Evolutionary conservation across 2,329 filamentous ascomycete species (phyloP).

Genomic region (Verruconis gallopava): DNA sequence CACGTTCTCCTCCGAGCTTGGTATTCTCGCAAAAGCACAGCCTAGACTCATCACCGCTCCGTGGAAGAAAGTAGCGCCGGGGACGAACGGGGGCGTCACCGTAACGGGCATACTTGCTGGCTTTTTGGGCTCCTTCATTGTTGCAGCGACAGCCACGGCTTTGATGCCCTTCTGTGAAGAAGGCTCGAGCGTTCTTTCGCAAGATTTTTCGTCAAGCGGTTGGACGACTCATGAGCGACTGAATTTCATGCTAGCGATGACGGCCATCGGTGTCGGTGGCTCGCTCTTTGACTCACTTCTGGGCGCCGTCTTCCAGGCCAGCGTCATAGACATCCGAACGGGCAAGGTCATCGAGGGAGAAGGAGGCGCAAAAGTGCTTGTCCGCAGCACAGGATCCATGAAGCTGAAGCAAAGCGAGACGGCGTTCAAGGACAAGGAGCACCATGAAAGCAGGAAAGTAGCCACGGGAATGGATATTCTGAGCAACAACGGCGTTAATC

Average conservation of each 20-base stretch:
- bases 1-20: slow-evolving; percentile 89
- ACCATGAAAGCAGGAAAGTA: slow-evolving; percentile 36
- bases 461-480: slow-evolving; percentile 61
- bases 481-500: slow-evolving; percentile 93
- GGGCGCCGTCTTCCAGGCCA: slow-evolving; percentile 73
- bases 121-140: slow-evolving; percentile 53
- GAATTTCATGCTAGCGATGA: slow-evolving; percentile 41
- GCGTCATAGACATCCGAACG: slow-evolving; percentile 68
- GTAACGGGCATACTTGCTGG: slow-evolving; percentile 60
- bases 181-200: slow-evolving; percentile 14
- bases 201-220: slow-evolving; percentile 20
- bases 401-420: slow-evolving; percentile 18
- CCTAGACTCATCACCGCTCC: slow-evolving; percentile 80
- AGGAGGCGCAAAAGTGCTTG: slow-evolving; percentile 49
- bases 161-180: slow-evolving; percentile 55
- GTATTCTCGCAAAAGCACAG: slow-evolving; percentile 63
- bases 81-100: slow-evolving; percentile 90
- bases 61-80: slow-evolving; percentile 67
- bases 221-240: slow-evolving; percentile 44
- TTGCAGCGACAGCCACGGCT: slow-evolving; percentile 54
- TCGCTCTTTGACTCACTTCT: slow-evolving; percentile 80
- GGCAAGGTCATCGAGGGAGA: slow-evolving; percentile 84
- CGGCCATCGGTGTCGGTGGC: slow-evolving; percentile 61
- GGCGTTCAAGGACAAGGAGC: slow-evolving; percentile 20
- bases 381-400: slow-evolving; percentile 21